Evolutionary conservation across 1,284 basidiomycete species (phyloP).

Genomic region (Cryptococcus sp.): DNA sequence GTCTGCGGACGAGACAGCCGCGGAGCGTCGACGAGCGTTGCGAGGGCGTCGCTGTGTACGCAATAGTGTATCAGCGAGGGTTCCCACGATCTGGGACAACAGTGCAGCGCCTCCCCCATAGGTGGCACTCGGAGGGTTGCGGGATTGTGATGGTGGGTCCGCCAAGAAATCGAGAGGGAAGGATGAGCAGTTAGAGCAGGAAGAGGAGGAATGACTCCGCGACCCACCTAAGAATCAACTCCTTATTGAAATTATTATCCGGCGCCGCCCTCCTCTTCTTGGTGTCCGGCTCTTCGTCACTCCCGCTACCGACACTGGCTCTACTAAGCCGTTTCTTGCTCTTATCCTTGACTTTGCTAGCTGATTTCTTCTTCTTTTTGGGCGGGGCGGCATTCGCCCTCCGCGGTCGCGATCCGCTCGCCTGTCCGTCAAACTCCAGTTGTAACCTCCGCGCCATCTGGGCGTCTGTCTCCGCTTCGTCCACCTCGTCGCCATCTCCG

Average conservation of each 20-base stretch:
- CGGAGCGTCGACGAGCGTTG: slow-evolving; percentile 37
- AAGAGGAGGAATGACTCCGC: background rate
- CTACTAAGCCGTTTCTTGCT: slow-evolving; percentile 20
- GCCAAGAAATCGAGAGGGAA: background rate
- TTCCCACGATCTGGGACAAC: background rate
- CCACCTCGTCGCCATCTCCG: slow-evolving; percentile 5
- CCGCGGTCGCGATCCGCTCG: slow-evolving; percentile 2
- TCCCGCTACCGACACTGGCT: slow-evolving; percentile 21
- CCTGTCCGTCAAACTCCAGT: slow-evolving; percentile 8
- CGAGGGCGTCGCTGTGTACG: slow-evolving; percentile 38
- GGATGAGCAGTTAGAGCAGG: background rate
- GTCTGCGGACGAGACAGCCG: slow-evolving; percentile 55
- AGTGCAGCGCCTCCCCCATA: background rate
- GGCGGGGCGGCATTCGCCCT: slow-evolving; percentile 5
- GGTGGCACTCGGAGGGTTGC: background rate
- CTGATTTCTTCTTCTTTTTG: slow-evolving; percentile 15
- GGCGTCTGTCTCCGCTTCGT: slow-evolving; percentile 21
- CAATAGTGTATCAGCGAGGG: background rate
- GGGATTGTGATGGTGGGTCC: background rate
- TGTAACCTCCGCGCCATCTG: slow-evolving; percentile 23
- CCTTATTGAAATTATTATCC: slow-evolving; percentile 52
- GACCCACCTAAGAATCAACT: slow-evolving; percentile 49
- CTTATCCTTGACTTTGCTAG: slow-evolving; percentile 12
- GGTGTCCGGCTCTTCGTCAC: slow-evolving; percentile 20
- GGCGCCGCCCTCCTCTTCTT: slow-evolving; percentile 41